A percentile compares a stretch with the other conserved stretches of the same genome.
Conservation (phyloP, 2,329 filamentous ascomycete species). For the Ceratocystis albifundus region DNA sequence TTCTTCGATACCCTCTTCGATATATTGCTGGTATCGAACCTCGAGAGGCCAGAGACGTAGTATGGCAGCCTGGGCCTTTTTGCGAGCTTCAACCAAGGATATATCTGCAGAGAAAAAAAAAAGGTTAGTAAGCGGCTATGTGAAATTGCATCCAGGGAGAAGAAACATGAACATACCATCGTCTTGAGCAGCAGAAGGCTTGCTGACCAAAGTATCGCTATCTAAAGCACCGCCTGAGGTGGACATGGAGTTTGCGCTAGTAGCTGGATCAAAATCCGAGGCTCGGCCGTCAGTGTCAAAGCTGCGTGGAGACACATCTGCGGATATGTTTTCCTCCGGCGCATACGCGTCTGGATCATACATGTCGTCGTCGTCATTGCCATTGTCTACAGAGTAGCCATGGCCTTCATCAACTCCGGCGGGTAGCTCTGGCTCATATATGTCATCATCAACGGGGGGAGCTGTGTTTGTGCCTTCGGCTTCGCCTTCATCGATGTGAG, state of each 20-base stretch:
- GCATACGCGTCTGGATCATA: slow-evolving; percentile 21
- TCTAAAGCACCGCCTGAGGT: slow-evolving; percentile 10
- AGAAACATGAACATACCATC: slow-evolving; percentile 9
- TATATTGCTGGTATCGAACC: slow-evolving; percentile 60
- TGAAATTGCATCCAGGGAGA: background rate
- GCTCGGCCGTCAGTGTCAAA: slow-evolving; percentile 18
- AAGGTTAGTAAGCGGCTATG: background rate
- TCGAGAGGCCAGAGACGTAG: slow-evolving; percentile 53
- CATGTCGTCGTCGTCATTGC: slow-evolving; percentile 23
- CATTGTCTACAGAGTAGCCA: slow-evolving; percentile 5
- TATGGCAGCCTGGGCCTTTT: slow-evolving; percentile 55
- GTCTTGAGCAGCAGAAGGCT: background rate
- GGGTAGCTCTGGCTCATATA: slow-evolving; percentile 37
- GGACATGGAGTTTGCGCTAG: slow-evolving; percentile 2
- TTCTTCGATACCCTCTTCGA: slow-evolving; percentile 60
- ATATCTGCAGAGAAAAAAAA: background rate
- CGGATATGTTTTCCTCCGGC: slow-evolving; percentile 7
- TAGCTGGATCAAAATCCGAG: slow-evolving; percentile 6
- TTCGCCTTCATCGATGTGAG: slow-evolving; percentile 10
- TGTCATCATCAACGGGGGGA: slow-evolving; percentile 43
- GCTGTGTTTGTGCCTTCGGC: background rate
- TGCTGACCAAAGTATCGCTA: slow-evolving; percentile 1
- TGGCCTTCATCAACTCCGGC: slow-evolving; percentile 6
- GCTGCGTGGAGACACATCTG: slow-evolving; percentile 7
- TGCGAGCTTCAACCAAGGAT: slow-evolving; percentile 35